These are phyloP conservation scores for Choanephora cucurbitarum DNA, from an alignment of 371 early-diverging fungal species.

Conservation along the genomic window DNA sequence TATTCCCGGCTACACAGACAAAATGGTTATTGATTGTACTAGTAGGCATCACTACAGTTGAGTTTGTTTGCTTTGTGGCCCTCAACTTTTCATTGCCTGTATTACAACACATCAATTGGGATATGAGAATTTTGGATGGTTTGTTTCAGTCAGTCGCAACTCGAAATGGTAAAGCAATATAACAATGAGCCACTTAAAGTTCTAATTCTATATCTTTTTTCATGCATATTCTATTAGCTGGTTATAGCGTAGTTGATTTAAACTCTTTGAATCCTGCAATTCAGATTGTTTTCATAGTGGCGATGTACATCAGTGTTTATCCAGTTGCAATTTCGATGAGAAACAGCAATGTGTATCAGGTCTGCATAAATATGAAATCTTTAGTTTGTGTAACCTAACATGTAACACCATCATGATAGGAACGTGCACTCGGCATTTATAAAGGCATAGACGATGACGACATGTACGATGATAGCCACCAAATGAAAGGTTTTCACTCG, in stretches of 20 bases:
- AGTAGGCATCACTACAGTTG: slow-evolving; percentile 32
- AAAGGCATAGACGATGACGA: slow-evolving; percentile 27
- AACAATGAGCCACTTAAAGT: no score
- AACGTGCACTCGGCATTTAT: slow-evolving; percentile 51
- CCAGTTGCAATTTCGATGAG: slow-evolving; percentile 46
- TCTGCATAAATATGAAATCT: slow-evolving; percentile 5
- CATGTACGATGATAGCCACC: slow-evolving; percentile 13
- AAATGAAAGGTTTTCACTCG: neutral
- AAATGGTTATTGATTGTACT: slow-evolving; percentile 43
- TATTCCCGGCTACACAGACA: slow-evolving; percentile 44
- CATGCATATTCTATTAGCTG: slow-evolving; percentile 18
- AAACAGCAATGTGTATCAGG: slow-evolving; percentile 43
- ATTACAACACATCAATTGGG: slow-evolving; percentile 29
- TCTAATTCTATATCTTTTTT: neutral
- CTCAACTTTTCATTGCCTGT: slow-evolving; percentile 46
- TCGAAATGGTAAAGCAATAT: slow-evolving; percentile 43
- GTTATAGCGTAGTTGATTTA: slow-evolving; percentile 32
- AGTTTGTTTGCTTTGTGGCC: slow-evolving; percentile 34
- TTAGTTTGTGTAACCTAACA: neutral
- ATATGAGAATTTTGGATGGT: slow-evolving; percentile 34
- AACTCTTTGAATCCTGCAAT: slow-evolving; percentile 35
- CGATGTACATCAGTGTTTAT: slow-evolving; percentile 44
- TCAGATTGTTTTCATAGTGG: slow-evolving; percentile 33
- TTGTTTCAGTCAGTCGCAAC: slow-evolving; percentile 46
- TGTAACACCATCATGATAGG: slow-evolving; percentile 18